Base-by-base conservation (phyloP, 768 basidiomycete species). In the Calocera viscosa region DNA sequence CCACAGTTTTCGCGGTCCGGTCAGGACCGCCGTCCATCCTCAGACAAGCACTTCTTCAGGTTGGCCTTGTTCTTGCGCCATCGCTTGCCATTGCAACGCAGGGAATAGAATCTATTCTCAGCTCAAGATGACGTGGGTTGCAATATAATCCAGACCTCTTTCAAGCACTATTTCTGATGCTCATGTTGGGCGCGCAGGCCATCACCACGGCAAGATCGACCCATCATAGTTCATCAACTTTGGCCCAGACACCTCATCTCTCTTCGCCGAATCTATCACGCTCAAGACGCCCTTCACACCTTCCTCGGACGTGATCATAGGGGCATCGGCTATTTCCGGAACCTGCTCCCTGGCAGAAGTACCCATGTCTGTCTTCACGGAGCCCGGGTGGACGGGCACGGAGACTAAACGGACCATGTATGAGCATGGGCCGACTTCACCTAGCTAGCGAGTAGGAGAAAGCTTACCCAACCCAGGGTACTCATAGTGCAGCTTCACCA, bases 401-500 rank as follows among this genome's bases (percentile, higher is more conserved):
- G 43, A 34, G 2, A 64, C 28, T 28, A 24, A 24, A 47, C 11
- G 53, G 3, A 11, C 5, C 8, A 17, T 7, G 24, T 47, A 24
- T 47, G 8, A 47, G 43, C 19, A 19, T 47, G 35, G 14, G 7
- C 8, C 43, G 66, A 10, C 3, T 8, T 24, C 7, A 19, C 19
- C 8, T 8, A 7, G 43, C 24, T 7, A 3, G 43, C 16, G 19
- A 19, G 16, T 3, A 19, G 19, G 19, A 32, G 53, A 2, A 26
- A n/a, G 22, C 53, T 26, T 19, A 60, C 53, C 30, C 53, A 60
- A 22, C 5, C 22, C 26, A 19, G 53, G 53, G 32, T 63, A 49
- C 63, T 67, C 67, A 39, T 24, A n/a, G 11, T 64, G 33, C 22
- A 71, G 43, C 49, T 64, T 69, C 2, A n/a, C 17, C 24, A 63